These are phyloP conservation scores for Aspergillus ochraceus DNA, from an alignment of 2,329 filamentous ascomycete genomes.

Conservation along the genomic window DNA sequence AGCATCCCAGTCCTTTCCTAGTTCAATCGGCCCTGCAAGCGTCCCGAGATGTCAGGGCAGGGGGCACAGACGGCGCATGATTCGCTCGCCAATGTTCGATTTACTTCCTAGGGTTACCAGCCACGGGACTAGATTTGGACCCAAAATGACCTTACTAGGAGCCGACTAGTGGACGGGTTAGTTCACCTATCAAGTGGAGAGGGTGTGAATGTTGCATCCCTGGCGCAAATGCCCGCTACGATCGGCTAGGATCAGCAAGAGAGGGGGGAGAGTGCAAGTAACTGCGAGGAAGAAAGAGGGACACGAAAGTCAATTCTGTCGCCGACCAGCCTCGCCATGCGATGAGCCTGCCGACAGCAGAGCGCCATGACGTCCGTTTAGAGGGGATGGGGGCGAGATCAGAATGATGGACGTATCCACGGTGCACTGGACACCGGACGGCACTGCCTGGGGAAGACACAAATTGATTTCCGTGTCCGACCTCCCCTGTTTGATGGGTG, in stretches of 20 bases:
- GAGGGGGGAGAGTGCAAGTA: neutral
- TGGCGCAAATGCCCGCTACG: constrained; percentile 16
- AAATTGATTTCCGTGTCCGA: neutral
- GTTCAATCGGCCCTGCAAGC: constrained; percentile 5
- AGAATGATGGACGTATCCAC: neutral
- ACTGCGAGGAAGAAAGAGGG: neutral
- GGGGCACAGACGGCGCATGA: neutral
- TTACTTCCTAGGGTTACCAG: neutral
- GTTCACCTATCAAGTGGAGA: neutral
- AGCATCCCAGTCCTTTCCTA: neutral
- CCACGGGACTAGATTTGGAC: neutral
- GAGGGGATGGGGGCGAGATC: neutral
- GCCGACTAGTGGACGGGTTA: neutral
- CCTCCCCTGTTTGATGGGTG: neutral
- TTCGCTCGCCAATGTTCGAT: neutral
- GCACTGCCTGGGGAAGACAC: neutral
- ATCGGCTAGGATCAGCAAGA: constrained; percentile 16
- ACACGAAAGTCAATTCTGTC: neutral
- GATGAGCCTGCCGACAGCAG: neutral
- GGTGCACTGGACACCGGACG: neutral
- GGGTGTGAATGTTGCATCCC: neutral
- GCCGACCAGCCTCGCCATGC: neutral
- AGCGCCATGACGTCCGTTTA: neutral
- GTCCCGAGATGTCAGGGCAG: constrained; percentile 1
- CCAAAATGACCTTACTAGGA: neutral